Evolutionary conservation across 164 flowering plant species (phyloP), one percentile per base, ranked within the genome.

Genomic region (Nelumbo lutea): DNA sequence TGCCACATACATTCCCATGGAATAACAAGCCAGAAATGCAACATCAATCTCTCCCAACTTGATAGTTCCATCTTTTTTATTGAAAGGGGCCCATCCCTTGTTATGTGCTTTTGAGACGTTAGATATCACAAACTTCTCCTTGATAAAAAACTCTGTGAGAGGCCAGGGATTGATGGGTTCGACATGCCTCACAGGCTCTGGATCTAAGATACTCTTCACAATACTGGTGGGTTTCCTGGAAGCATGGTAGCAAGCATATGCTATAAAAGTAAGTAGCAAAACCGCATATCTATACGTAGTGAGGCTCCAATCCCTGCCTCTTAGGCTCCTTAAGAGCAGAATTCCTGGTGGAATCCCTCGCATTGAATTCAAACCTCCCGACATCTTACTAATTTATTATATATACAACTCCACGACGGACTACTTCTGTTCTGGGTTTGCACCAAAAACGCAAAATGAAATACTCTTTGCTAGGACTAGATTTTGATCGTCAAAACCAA

Each of bases 21-120:
- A 77, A 73, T 93, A 93, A 79, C 86, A 88, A n/a, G 90, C 82
- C 8, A 93, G 88, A 71, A 93, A 93, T 0, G 97, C 96, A 46
- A 93, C 83, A 78, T 93, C 98, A 67, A 91, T 88, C 78, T 85
- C 96, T 0, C 97, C 98, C 80, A 93, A 78, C 70, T 84, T 89
- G 8, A 83, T 83, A 0, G 92, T 87, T 46, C 97, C 97, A 65
- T 87, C 92, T 40, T 71, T 59, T 40, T 81, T 91, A 79, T 90
- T 81, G 68, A 93, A 93, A 3, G 98, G 98, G 1, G 74, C 83
- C 98, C 98, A 93, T 13, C 98, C 98, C 48, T 58, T 62, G 0
- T 64, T 50, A 4, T 1, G 65, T 3, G 4, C 59, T 50, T 52
- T 57, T 42, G 59, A 57, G 4, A 27, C 11, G 56, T 77, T 71